These are phyloP conservation scores for Chalciporus chontae DNA, from an alignment of 768 basidiomycete genomes.

Conservation along the genomic window DNA sequence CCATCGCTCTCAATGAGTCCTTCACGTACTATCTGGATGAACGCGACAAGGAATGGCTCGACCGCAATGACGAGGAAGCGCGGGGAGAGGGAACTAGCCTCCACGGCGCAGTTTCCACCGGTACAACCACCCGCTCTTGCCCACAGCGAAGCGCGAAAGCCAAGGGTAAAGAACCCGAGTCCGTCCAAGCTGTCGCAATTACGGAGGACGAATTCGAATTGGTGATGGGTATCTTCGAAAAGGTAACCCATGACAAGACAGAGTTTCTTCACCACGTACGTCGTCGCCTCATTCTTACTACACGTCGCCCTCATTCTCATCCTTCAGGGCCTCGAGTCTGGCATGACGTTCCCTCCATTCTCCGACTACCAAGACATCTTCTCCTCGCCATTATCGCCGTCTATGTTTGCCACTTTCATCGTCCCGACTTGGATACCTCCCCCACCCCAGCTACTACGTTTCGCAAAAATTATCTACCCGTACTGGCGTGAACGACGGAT, in stretches of 20 bases:
- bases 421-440: constrained; percentile 69
- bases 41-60: constrained; percentile 91
- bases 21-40: constrained; percentile 96
- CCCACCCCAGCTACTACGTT: constrained; percentile 57
- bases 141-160: constrained; percentile 65
- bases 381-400: constrained; percentile 51
- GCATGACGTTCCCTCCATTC: constrained; percentile 68
- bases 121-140: constrained; percentile 52
- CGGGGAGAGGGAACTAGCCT: constrained; percentile 82
- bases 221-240: constrained; percentile 93
- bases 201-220: constrained; percentile 93
- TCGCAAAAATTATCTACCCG: constrained; percentile 74
- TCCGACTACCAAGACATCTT: constrained; percentile 71
- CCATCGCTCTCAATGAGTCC: constrained; percentile 61
- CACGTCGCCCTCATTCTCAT: background rate
- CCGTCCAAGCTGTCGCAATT: constrained; percentile 59
- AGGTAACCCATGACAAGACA: constrained; percentile 82
- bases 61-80: constrained; percentile 84
- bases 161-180: constrained; percentile 82
- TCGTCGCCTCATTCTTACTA: constrained; percentile 13
- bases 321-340: constrained; percentile 58
- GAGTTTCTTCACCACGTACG: constrained; percentile 88
- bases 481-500: constrained; percentile 88
- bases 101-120: constrained; percentile 61
- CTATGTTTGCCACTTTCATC: constrained; percentile 65